These are phyloP conservation scores for Aspergillus costaricaensis DNA, from an alignment of 2,329 filamentous ascomycete genomes.

Conservation along the genomic window DNA sequence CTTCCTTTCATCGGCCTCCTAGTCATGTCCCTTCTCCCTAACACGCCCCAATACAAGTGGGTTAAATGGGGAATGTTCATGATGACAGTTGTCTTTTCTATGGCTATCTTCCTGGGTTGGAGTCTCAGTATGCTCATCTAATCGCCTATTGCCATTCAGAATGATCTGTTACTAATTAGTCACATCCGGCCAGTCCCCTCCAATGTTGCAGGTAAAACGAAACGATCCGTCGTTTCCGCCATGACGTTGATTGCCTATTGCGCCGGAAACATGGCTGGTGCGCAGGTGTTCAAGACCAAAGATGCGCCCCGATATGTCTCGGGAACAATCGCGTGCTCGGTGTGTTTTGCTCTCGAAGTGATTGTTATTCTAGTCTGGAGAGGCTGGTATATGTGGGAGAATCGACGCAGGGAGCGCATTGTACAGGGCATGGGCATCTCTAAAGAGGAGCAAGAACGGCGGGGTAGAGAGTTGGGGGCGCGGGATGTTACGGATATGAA, in stretches of 20 bases:
- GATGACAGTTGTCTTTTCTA: constrained; percentile 1
- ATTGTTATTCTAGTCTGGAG: neutral
- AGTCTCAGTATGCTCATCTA: neutral
- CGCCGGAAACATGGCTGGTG: constrained; percentile 4
- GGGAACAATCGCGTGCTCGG: neutral
- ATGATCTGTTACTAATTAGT: too few species aligned
- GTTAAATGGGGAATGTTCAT: constrained; percentile 5
- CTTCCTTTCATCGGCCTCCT: neutral
- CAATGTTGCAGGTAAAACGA: constrained; percentile 6
- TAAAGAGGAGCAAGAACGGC: neutral
- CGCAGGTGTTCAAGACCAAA: neutral
- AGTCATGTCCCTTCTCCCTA: neutral
- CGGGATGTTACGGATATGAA: constrained; percentile 3
- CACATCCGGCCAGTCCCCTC: neutral
- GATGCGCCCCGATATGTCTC: neutral
- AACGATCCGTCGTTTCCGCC: neutral
- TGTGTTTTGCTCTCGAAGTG: neutral
- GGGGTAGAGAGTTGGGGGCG: neutral
- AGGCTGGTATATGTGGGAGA: neutral
- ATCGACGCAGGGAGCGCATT: neutral
- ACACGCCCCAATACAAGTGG: neutral
- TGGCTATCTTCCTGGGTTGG: neutral
- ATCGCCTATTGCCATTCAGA: too few species aligned
- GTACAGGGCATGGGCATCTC: neutral
- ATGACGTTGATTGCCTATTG: constrained; percentile 1